Evolutionary conservation across 495 filamentous ascomycete genomes (phyloP).

Genomic region (Podospora tetraspora): DNA sequence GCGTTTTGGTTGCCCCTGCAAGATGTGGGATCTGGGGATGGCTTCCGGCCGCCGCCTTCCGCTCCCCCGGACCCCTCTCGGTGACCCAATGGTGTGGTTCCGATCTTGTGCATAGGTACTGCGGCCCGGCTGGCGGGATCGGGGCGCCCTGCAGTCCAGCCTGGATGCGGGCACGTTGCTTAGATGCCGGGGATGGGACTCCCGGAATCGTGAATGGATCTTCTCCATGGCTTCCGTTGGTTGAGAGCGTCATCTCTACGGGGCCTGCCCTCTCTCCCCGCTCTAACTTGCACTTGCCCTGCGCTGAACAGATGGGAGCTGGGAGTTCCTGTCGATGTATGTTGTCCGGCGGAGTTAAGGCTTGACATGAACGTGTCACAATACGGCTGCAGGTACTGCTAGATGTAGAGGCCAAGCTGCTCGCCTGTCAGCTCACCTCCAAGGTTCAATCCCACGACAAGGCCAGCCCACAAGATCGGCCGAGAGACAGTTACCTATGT

Average conservation of each 20-base stretch:
- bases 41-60: not conserved
- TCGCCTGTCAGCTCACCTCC: too few species aligned
- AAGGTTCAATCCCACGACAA: too few species aligned
- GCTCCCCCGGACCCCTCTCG: not conserved
- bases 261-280: too few species aligned
- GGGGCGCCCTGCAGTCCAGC: not conserved
- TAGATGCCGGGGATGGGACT: not conserved
- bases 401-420: too few species aligned
- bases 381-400: too few species aligned
- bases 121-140: not conserved
- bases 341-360: too few species aligned
- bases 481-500: too few species aligned
- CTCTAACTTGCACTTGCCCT: not conserved
- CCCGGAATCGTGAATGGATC: not conserved
- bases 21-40: not conserved
- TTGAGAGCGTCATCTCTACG: not conserved
- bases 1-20: too few species aligned
- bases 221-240: not conserved
- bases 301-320: not conserved
- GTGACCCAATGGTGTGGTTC: not conserved
- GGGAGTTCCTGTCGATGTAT: not conserved
- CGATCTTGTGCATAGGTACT: not conserved
- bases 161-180: not conserved
- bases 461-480: too few species aligned
- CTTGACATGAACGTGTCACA: too few species aligned